These are phyloP conservation scores for Ajuga reptans DNA, from an alignment of 305 asterid genomes.

Conservation along the genomic window DNA sequence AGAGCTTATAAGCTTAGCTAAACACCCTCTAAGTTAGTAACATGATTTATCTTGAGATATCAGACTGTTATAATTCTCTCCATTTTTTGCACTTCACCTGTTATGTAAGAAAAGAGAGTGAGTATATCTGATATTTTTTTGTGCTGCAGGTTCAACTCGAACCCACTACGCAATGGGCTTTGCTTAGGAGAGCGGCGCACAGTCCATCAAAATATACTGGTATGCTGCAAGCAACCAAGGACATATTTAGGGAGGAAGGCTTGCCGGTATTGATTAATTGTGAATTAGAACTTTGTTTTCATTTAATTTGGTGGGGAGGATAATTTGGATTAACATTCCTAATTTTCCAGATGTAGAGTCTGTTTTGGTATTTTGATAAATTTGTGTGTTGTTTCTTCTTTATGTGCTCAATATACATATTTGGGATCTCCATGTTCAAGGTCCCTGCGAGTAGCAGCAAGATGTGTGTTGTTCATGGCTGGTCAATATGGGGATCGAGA, in stretches of 20 bases:
- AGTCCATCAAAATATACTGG: conserved; percentile 68
- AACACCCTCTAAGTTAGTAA: too few relatives aligned
- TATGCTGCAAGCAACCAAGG: conserved; percentile 84
- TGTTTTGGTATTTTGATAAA: background rate
- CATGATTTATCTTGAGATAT: background rate
- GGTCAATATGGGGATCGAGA: too few relatives aligned
- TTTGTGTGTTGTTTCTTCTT: too few relatives aligned
- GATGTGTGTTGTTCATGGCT: too few relatives aligned
- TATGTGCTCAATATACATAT: too few relatives aligned
- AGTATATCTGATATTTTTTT: conserved; percentile 2
- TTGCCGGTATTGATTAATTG: conserved; percentile 44
- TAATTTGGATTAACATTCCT: background rate
- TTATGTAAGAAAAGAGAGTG: background rate
- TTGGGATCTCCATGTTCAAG: too few relatives aligned
- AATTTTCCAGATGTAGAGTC: background rate
- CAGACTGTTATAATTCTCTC: background rate
- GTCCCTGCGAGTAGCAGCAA: too few relatives aligned
- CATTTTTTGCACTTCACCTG: background rate
- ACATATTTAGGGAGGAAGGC: conserved; percentile 92
- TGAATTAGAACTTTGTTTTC: background rate
- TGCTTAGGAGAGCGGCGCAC: conserved; percentile 43
- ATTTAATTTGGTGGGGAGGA: background rate
- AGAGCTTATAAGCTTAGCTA: too few relatives aligned
- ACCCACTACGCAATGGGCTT: conserved; percentile 75
- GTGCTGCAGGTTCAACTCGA: conserved; percentile 75